Base-by-base conservation (phyloP, 768 basidiomycete species). In the Mycena latifolia region DNA sequence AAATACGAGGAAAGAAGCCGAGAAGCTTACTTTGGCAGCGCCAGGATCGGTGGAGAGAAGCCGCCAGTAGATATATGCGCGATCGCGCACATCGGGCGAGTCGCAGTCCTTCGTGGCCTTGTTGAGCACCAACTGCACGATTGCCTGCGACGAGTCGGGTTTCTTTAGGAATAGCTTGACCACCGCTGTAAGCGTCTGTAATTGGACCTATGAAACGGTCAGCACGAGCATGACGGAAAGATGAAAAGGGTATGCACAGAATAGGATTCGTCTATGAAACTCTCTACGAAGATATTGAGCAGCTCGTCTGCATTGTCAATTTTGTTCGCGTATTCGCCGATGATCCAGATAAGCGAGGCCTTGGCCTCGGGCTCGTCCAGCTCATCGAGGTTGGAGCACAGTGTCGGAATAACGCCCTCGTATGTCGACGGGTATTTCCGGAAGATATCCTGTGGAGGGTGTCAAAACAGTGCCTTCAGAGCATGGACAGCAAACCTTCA, bases 291-390 rank as follows among this genome's bases (percentile, higher is more conserved):
- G 53, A 92, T 91, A 12, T 88, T 86, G 70, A 99, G 82, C 27
- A 99, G 84, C 73, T 98, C 96, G 76, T 94, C 95, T 2, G 97
- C 96, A 68, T 99, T 99, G 71, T 96, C 95, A 67, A 99, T 98
- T 81, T 96, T 97, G 77, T 92, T 94, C 8, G 97, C 96, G 72
- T 99, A 99, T 81, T 99, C 96, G 59, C 98, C 98, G 70, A 99
- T 96, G 72, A 99, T 99, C 98, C 98, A 99, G 77, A 99, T 98
- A 53, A 99, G 83, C 2, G 97, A 96, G 0, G 96, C 94, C 75
- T 98, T 98, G 0, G 98, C 98, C 76, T 99, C 98, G 10, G 98
- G 98, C 75, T 99, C 98, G 72, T 99, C 98, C 31, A 99, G 83
- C 72, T 98, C 96, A 65, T 99, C 98, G 15, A 99, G 88, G 74